Evolutionary conservation across 2,329 filamentous ascomycete genomes (phyloP).

Genomic region (Colletotrichum scovillei): DNA sequence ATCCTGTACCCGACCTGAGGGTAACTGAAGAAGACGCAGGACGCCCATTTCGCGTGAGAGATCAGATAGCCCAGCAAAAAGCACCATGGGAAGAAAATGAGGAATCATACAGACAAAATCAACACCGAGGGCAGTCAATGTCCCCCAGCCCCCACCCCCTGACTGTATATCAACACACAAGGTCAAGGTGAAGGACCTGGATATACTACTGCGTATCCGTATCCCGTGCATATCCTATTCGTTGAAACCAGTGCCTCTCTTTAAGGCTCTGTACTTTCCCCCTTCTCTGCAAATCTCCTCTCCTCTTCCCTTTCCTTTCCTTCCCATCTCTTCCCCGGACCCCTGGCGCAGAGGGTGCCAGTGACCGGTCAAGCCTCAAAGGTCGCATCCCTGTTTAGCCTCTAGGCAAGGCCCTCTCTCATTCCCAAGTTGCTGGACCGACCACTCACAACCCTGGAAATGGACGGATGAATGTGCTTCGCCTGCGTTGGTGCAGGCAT

Average conservation of each 20-base stretch:
- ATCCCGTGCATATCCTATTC: not conserved
- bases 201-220: not conserved
- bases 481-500: constrained; percentile 32
- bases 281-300: not conserved
- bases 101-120: not conserved
- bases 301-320: not conserved
- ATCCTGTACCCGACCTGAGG: not conserved
- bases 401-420: constrained; percentile 28
- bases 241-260: not conserved
- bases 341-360: constrained; percentile 26
- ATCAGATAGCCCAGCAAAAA: not conserved
- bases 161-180: not conserved
- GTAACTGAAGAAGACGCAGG: not conserved
- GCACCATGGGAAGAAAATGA: not conserved
- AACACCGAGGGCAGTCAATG: not conserved
- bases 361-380: constrained; percentile 17
- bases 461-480: constrained; percentile 23
- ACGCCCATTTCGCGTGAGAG: not conserved
- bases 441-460: constrained; percentile 18
- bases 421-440: constrained; percentile 34
- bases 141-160: not conserved
- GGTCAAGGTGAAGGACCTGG: not conserved
- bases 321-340: constrained; percentile 1
- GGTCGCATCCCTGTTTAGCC: constrained; percentile 17
- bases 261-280: not conserved